phyloP scores from a whole-genome alignment of 2,329 filamentous ascomycete genomes.

The Phialophora tarda region DNA sequence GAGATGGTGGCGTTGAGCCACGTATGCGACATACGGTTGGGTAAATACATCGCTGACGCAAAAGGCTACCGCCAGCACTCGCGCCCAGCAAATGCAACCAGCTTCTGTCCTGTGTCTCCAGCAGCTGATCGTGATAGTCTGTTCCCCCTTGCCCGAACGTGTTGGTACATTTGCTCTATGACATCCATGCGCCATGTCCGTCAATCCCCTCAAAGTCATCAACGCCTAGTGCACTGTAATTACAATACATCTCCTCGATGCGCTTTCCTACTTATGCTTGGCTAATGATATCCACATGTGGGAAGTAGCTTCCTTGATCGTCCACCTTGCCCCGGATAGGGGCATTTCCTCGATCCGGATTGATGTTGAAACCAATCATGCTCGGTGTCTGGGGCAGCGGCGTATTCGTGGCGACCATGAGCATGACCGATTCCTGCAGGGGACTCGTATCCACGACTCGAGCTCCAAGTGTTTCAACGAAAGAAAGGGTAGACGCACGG shows the following conservation, averaged over 20 bases:
- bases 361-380: slow-evolving; percentile 2
- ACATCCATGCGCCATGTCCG: background rate
- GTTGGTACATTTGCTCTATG: slow-evolving; percentile 1
- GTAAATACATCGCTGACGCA: background rate
- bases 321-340: background rate
- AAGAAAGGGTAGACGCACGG: slow-evolving; percentile 20
- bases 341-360: background rate
- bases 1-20: background rate
- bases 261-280: slow-evolving; percentile 5
- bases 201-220: background rate
- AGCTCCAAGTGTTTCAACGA: slow-evolving; percentile 30
- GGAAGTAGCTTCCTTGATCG: background rate
- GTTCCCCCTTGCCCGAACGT: background rate
- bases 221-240: background rate
- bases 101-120: background rate
- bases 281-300: slow-evolving; percentile 10
- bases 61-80: background rate
- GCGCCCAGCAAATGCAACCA: background rate
- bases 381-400: slow-evolving; percentile 31
- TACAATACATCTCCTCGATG: background rate
- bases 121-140: background rate
- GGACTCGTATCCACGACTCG: slow-evolving; percentile 32
- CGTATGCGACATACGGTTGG: background rate
- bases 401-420: slow-evolving; percentile 36
- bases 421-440: slow-evolving; percentile 34